Percentiles rank a stretch among this genome's conserved stretches.
These are phyloP conservation scores for Claviceps pusilla DNA, from an alignment of 2,329 filamentous ascomycete genomes.

Conservation along the genomic window DNA sequence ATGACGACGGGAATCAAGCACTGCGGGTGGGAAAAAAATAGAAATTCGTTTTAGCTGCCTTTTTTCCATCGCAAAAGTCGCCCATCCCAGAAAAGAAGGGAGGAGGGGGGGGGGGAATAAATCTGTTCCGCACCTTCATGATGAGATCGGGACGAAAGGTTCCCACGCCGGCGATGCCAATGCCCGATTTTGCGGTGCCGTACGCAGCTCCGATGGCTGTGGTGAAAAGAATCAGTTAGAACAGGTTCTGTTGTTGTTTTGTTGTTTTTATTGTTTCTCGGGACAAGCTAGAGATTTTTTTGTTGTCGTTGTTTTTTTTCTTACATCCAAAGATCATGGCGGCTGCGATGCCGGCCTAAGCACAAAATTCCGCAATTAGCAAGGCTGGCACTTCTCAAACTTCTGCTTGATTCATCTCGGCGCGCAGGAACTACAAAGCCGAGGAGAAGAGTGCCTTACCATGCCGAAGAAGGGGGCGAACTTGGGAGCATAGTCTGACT, in stretches of 20 bases:
- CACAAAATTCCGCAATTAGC: neutral
- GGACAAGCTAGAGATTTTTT: neutral
- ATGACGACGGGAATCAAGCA: conserved; percentile 84
- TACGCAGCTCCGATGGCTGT: conserved; percentile 60
- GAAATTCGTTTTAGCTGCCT: neutral
- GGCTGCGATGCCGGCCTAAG: conserved; percentile 59
- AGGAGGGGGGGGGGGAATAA: no score
- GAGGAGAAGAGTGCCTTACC: conserved; percentile 37
- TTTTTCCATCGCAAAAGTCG: neutral
- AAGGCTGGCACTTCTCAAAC: neutral
- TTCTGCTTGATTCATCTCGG: no score
- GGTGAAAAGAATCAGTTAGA: conserved; percentile 5
- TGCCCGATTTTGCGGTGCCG: conserved; percentile 76
- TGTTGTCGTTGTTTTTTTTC: conserved; percentile 13
- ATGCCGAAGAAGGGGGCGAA: conserved; percentile 83
- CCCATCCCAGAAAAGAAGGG: neutral
- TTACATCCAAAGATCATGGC: conserved; percentile 77
- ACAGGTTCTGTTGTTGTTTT: neutral
- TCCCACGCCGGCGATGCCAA: conserved; percentile 73
- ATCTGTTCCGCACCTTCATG: conserved; percentile 57
- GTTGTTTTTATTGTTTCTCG: neutral
- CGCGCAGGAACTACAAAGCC: neutral
- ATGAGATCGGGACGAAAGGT: conserved; percentile 76
- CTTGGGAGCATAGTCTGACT: conserved; percentile 53
- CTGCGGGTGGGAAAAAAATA: conserved; percentile 23